Conservation (phyloP, 225 moss, liverwort and hornwort genomes). For the Neckera pumila region DNA sequence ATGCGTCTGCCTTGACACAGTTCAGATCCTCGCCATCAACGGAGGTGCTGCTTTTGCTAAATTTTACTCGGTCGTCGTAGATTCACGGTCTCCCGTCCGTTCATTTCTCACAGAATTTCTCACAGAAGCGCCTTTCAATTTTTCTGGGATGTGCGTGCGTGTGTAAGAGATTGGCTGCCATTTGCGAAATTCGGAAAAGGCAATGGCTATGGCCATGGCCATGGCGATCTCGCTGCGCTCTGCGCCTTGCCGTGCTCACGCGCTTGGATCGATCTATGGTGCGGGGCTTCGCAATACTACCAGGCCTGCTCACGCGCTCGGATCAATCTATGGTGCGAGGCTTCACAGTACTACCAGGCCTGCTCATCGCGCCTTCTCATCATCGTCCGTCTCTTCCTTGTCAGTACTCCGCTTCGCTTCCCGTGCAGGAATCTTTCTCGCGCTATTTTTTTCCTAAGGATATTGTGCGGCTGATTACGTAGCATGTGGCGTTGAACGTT, state of each 20-base stretch:
- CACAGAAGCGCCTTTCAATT: background rate
- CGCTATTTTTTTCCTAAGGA: background rate
- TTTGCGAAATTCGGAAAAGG: background rate
- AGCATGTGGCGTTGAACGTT: background rate
- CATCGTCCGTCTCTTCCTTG: conserved; percentile 19
- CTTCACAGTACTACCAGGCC: background rate
- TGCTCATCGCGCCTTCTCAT: conserved; percentile 3
- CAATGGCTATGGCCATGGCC: background rate
- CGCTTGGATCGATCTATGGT: background rate
- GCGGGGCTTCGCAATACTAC: background rate
- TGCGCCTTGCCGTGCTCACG: background rate
- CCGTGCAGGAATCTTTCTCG: background rate
- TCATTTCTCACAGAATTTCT: background rate
- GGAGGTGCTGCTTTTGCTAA: background rate
- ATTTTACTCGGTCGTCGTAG: background rate
- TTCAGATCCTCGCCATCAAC: background rate
- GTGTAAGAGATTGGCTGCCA: background rate
- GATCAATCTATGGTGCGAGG: background rate
- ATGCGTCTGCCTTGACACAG: background rate
- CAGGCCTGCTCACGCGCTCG: background rate
- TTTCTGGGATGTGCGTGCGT: background rate
- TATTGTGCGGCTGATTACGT: background rate
- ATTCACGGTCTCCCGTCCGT: background rate
- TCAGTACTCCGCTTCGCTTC: background rate
- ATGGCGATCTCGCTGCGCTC: background rate